Evolutionary conservation across 768 basidiomycete genomes (phyloP).

Genomic region (Tubosaeta brunneosetosa): DNA sequence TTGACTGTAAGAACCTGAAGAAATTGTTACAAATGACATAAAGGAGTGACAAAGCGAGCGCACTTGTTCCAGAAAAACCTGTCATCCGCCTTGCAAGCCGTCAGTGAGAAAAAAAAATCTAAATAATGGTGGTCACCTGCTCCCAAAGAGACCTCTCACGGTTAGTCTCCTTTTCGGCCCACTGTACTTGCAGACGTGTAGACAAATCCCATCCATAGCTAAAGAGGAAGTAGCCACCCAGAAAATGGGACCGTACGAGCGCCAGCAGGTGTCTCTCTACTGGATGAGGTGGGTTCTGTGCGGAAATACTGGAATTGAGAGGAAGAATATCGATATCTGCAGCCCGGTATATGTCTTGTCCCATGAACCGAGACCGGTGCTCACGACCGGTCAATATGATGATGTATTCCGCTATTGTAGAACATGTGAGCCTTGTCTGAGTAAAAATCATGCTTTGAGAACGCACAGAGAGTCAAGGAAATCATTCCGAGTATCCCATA

Average conservation of each 20-base stretch:
- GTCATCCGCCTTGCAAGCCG: conserved; percentile 72
- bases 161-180: conserved; percentile 49
- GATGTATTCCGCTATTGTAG: conserved; percentile 78
- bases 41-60: neutral
- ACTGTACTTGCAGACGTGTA: conserved; percentile 79
- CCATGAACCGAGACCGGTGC: conserved; percentile 71
- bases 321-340: conserved; percentile 91
- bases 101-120: conserved; percentile 7
- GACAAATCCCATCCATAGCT: conserved; percentile 91
- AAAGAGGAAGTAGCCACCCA: conserved; percentile 78
- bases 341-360: conserved; percentile 83
- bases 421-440: neutral
- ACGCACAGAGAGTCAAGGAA: conserved; percentile 70
- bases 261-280: conserved; percentile 85
- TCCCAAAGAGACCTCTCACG: conserved; percentile 66
- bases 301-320: conserved; percentile 64
- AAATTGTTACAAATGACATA: conserved; percentile 3
- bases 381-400: conserved; percentile 83
- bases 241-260: conserved; percentile 81
- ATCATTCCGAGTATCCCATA: conserved; percentile 77
- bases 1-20: conserved; percentile 49
- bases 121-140: conserved; percentile 46
- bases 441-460: neutral
- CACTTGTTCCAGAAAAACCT: conserved; percentile 97
- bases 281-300: conserved; percentile 68